phyloP scores from a whole-genome alignment of 2,329 filamentous ascomycete species.

The Leptographium flavum region DNA sequence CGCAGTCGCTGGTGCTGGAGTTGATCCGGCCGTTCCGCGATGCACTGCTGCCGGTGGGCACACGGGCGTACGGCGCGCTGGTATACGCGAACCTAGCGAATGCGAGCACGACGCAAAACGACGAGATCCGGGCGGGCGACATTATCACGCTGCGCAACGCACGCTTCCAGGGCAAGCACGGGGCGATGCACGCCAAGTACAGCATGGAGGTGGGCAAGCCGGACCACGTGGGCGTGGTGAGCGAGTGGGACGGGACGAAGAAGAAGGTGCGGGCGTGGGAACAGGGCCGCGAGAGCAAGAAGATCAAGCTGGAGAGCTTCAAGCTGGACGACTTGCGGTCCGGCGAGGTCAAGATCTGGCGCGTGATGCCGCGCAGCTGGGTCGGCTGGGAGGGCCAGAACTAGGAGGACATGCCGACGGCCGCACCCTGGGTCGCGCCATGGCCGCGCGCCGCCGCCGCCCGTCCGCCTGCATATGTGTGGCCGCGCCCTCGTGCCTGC shows the following conservation, averaged over 20 bases:
- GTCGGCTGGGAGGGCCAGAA: constrained; percentile 67
- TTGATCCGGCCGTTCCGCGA: constrained; percentile 60
- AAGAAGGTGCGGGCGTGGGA: constrained; percentile 96
- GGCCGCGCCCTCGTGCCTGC: no score
- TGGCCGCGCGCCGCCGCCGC: no score
- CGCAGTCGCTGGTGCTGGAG: constrained; percentile 63
- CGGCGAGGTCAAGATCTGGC: constrained; percentile 95
- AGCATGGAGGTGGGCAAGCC: constrained; percentile 72
- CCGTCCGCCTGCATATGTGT: no score
- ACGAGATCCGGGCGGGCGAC: constrained; percentile 85
- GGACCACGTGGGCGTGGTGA: constrained; percentile 80
- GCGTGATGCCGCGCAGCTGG: constrained; percentile 84
- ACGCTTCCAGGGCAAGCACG: constrained; percentile 88
- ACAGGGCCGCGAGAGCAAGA: constrained; percentile 84
- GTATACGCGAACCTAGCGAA: constrained; percentile 95
- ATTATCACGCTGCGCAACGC: constrained; percentile 88
- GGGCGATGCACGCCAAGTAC: constrained; percentile 92
- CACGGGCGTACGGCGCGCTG: constrained; percentile 74
- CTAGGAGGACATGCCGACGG: constrained; percentile 24
- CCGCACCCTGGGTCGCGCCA: neutral
- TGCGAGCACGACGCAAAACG: constrained; percentile 74
- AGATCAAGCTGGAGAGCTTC: constrained; percentile 88
- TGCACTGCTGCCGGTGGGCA: constrained; percentile 73
- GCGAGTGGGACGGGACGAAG: constrained; percentile 97
- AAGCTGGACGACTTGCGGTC: constrained; percentile 81